These are phyloP conservation scores for Sporothrix inflata DNA, from an alignment of 2,329 filamentous ascomycete genomes.

Conservation along the genomic window DNA sequence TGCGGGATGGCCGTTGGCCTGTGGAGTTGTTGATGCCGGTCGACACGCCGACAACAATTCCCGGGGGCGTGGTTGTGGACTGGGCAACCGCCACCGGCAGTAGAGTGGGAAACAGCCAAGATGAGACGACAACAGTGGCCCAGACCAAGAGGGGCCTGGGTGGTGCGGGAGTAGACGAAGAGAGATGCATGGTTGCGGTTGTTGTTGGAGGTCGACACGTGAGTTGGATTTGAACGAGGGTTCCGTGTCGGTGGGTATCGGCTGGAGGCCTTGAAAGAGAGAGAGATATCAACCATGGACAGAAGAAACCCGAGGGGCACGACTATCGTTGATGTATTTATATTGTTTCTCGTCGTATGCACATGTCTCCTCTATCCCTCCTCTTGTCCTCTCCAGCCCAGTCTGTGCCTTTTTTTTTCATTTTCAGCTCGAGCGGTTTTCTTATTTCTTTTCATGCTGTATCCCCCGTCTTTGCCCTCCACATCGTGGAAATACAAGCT, in stretches of 20 bases:
- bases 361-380: neutral
- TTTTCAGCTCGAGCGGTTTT: constrained; percentile 8
- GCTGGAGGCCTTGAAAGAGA: too few relatives aligned
- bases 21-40: constrained; percentile 44
- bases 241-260: too few relatives aligned
- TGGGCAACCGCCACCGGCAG: neutral
- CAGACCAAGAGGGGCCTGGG: neutral
- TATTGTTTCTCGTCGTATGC: neutral
- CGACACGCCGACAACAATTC: constrained; percentile 44
- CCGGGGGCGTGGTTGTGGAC: neutral
- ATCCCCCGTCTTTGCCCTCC: neutral
- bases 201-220: neutral
- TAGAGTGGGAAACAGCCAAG: neutral
- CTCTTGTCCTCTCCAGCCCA: neutral
- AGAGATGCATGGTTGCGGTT: neutral
- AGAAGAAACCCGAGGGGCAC: constrained; percentile 16
- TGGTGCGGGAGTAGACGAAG: neutral
- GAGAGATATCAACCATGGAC: too few relatives aligned
- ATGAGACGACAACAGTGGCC: neutral
- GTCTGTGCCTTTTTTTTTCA: neutral
- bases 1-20: constrained; percentile 49
- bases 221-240: constrained; percentile 17
- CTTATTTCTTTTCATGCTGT: neutral
- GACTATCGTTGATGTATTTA: neutral
- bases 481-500: neutral